Evolutionary conservation across 2,329 filamentous ascomycete genomes (phyloP).

Genomic region (Diaporthe sp.): DNA sequence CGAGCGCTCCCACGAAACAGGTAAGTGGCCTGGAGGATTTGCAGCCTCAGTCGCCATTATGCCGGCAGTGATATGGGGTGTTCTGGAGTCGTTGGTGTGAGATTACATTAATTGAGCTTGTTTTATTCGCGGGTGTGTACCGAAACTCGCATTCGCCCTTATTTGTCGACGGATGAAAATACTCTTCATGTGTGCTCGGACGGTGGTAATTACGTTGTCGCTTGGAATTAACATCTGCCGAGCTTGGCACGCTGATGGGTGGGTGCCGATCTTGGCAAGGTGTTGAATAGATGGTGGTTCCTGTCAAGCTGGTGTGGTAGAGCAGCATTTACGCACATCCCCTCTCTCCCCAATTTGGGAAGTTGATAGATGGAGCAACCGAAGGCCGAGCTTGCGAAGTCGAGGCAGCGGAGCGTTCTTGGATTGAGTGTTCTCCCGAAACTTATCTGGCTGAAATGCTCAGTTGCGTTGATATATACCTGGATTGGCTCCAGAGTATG

Average conservation of each 20-base stretch:
- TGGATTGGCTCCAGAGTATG: slow-evolving; percentile 1
- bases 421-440: neutral
- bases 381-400: neutral
- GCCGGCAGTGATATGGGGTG: neutral
- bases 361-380: neutral
- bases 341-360: neutral
- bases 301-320: neutral
- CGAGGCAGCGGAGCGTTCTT: neutral
- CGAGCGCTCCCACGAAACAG: neutral
- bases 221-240: slow-evolving; percentile 4
- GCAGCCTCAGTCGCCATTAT: neutral
- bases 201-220: neutral
- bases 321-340: neutral
- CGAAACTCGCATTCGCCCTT: neutral
- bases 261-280: slow-evolving; percentile 6
- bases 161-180: neutral
- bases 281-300: neutral
- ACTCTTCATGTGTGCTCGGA: neutral
- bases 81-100: neutral
- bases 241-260: neutral
- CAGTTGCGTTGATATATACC: neutral
- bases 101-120: neutral
- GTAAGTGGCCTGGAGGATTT: too few relatives aligned
- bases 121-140: neutral
- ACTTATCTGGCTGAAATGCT: neutral